Evolutionary conservation across 1,284 basidiomycete genomes (phyloP).

Genomic region (Apiotrichum gracile): DNA sequence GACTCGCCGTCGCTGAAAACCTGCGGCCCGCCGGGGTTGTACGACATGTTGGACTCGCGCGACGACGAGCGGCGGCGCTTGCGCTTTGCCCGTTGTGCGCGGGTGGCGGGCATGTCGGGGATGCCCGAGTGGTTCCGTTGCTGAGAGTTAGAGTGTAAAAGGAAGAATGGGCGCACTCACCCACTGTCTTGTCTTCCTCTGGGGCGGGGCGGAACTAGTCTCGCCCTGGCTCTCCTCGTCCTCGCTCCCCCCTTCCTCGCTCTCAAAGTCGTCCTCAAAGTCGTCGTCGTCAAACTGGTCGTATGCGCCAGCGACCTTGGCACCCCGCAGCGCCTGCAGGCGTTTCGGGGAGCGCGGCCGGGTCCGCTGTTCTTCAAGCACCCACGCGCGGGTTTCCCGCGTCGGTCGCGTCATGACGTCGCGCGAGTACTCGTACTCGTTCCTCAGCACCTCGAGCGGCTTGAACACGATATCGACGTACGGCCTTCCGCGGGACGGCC

Average conservation of each 20-base stretch:
- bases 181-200: neutral
- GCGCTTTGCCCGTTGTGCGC: neutral
- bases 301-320: neutral
- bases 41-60: neutral
- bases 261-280: neutral
- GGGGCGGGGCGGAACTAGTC: neutral
- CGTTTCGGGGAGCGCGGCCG: neutral
- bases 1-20: slow-evolving; percentile 12
- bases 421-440: neutral
- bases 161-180: neutral
- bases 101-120: neutral
- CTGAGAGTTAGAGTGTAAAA: neutral
- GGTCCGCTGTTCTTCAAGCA: neutral
- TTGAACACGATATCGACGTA: slow-evolving; percentile 1
- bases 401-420: neutral
- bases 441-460: neutral
- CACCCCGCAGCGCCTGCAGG: neutral
- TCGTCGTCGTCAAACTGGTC: neutral
- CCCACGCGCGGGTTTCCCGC: neutral
- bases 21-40: neutral
- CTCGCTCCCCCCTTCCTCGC: neutral
- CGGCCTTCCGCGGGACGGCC: neutral
- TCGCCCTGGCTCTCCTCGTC: neutral
- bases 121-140: neutral
- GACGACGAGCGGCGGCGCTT: neutral